Evolutionary conservation across 2,329 filamentous ascomycete genomes (phyloP), one percentile per base, ranked within the genome.

Genomic region (Neofusicoccum laricinum): DNA sequence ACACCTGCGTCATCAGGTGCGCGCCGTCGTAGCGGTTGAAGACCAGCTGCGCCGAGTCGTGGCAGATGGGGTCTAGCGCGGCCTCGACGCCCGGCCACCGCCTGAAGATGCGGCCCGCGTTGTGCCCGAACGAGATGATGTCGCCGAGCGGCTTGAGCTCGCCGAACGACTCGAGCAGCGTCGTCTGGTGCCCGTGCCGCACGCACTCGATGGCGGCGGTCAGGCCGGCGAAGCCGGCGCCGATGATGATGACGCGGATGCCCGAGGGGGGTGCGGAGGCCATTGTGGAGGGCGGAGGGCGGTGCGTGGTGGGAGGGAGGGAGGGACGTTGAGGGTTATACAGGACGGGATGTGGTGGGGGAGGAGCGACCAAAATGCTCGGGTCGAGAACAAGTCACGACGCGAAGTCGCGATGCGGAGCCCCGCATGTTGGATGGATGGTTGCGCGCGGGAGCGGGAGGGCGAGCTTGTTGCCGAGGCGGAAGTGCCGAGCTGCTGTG

Each of bases 201-300:
- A 84, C 80, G 71, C 85, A 87, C 74, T 88, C 86, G 67, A 89
- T 86, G 43, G 86, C 86, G 10, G 85, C 84, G 2, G 85, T 84
- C n/a, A 88, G 76, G 11, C 86, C 86, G 25, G 85, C 86, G 65
- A 88, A 88, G 19, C 86, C 73, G 10, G 73, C 73, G 49, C 81
- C 70, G 75, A 78, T 84, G 62, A 86, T 77, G 43, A 85, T 75
- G 45, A 61, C 36, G 11, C 19, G 50, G 45, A 40, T 61, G 43
- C 32, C 30, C 7, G 61, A n/a, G 17, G 43, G n/a, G 4, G 30
- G 1, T 12, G 50, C 15, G 5, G 41, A 12, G 41, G 45, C 2
- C 19, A 30, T 48, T 48, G 4, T 48, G 8, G 45, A 12, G 10
- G 45, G n/a, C n/a, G 21, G 45, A 30, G 45, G 25, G 45, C 12